These are phyloP conservation scores for Solanum paucissectum DNA, from an alignment of 257 asterid species.

Conservation along the genomic window DNA sequence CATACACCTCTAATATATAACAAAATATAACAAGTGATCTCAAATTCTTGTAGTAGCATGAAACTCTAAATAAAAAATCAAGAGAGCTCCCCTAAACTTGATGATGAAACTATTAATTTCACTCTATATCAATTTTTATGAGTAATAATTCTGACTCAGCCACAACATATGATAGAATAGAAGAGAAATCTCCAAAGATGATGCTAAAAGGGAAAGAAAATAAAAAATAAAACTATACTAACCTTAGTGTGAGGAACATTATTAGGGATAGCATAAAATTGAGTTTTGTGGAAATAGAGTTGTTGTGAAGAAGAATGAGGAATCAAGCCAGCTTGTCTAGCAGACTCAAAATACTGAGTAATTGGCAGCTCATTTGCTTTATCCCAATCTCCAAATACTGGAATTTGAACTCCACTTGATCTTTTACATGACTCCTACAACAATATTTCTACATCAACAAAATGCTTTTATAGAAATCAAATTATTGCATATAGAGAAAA, in stretches of 20 bases:
- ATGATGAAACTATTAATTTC: neutral
- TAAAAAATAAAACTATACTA: neutral
- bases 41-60: too few relatives aligned
- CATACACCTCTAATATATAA: neutral
- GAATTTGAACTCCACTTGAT: conserved; percentile 48
- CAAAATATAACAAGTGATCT: too few relatives aligned
- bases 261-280: conserved; percentile 21
- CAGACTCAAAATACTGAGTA: conserved; percentile 68
- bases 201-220: too few relatives aligned
- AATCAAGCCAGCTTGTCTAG: conserved; percentile 66
- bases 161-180: neutral
- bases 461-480: neutral
- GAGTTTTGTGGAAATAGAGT: conserved; percentile 21
- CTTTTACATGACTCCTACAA: conserved; percentile 17
- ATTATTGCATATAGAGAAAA: neutral
- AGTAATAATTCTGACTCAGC: neutral
- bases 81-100: neutral
- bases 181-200: neutral
- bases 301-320: conserved; percentile 31
- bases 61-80: too few relatives aligned
- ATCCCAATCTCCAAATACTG: conserved; percentile 80
- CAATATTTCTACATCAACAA: neutral
- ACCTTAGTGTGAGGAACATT: conserved; percentile 31
- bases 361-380: conserved; percentile 52
- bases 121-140: too few relatives aligned